Conservation (phyloP, 495 filamentous ascomycete species). For the Trichocladium antarcticum region DNA sequence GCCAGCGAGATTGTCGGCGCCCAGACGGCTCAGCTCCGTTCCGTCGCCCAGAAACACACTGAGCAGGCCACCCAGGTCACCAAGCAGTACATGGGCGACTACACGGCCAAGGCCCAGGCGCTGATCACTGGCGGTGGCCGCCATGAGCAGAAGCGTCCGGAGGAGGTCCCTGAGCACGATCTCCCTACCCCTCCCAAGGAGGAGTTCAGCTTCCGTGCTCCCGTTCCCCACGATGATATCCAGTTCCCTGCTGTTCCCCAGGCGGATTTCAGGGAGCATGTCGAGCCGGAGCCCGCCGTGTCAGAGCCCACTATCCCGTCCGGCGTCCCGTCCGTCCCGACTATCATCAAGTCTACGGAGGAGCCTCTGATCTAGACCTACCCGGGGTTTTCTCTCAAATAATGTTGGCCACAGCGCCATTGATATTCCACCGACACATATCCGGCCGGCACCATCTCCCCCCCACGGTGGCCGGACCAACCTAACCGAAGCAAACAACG, state of each 20-base stretch:
- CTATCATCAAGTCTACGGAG: conserved; percentile 18
- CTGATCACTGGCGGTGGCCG: conserved; percentile 40
- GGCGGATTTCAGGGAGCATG: conserved; percentile 11
- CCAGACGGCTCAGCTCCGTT: conserved; percentile 71
- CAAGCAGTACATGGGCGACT: conserved; percentile 73
- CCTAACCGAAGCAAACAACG: too few relatives aligned
- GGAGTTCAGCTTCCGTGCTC: not conserved
- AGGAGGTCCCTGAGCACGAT: conserved; percentile 24
- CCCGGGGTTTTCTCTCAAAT: not conserved
- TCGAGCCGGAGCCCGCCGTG: not conserved
- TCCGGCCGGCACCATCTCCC: conserved; percentile 3
- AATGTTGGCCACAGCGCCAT: not conserved
- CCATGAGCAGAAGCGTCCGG: conserved; percentile 20
- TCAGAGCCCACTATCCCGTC: conserved; percentile 9
- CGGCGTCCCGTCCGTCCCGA: too few relatives aligned
- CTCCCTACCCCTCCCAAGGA: conserved; percentile 53
- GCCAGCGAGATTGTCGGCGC: conserved; percentile 59
- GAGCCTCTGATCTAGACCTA: conserved; percentile 33
- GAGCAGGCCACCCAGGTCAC: conserved; percentile 61
- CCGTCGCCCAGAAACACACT: conserved; percentile 72
- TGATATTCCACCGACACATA: not conserved
- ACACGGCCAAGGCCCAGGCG: conserved; percentile 72
- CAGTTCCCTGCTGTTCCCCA: not conserved
- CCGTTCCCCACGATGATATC: not conserved
- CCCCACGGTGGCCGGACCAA: too few relatives aligned